Evolutionary conservation across 257 asterid genomes (phyloP).

Genomic region (Rubia yunnanensis): DNA sequence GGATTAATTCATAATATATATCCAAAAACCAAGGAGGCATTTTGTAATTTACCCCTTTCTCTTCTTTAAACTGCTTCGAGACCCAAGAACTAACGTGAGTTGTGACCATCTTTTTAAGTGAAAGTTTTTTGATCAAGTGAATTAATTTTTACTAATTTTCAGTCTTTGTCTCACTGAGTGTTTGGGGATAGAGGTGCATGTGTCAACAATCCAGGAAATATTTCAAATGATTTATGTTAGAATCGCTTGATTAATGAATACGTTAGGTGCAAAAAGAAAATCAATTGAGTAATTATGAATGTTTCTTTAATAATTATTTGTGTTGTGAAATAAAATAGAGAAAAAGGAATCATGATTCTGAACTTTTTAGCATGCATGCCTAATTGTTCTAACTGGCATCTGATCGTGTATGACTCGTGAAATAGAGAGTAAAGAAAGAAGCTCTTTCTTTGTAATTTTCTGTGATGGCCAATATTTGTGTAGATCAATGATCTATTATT

Average conservation of each 20-base stretch:
- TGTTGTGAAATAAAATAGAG: not conserved
- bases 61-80: constrained; percentile 17
- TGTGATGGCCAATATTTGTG: no score
- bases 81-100: constrained; percentile 17
- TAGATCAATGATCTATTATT: no score
- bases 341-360: not conserved
- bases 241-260: not conserved
- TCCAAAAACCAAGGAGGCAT: no score
- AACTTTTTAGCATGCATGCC: not conserved
- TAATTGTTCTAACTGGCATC: not conserved
- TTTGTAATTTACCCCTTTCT: no score
- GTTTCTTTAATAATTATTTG: not conserved
- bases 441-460: no score
- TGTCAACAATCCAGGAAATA: not conserved
- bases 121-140: no score
- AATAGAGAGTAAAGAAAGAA: no score
- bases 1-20: no score
- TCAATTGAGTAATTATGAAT: not conserved
- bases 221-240: not conserved
- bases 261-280: not conserved
- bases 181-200: not conserved
- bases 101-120: no score
- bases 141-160: no score
- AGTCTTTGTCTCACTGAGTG: not conserved
- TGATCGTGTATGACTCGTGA: no score